Evolutionary conservation across 2,329 filamentous ascomycete species (phyloP), one percentile per base, ranked within the genome.

Genomic region (Achaetomium macrosporum): DNA sequence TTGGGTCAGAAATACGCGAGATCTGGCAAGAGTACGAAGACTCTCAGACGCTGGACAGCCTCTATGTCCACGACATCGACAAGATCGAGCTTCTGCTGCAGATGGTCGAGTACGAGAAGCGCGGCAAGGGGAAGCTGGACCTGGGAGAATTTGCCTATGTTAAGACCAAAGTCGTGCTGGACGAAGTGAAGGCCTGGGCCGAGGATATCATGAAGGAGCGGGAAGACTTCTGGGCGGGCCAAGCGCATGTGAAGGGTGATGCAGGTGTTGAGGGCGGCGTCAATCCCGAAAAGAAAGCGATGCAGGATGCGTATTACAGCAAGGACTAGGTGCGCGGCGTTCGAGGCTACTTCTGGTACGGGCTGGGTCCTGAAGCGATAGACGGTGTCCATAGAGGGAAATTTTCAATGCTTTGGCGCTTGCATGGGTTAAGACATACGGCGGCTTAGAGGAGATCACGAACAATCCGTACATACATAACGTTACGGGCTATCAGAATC

Each of bases 21-120:
- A 78, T 96, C 47, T 99, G 93, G 89, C 85, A 95, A 65, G 93
- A 99, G 70, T 99, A 99, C 66, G 93, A 99, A 70, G 89, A 93
- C 63, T 84, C 83, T 16, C 65, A 85, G 72, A 97, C 93, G 9
- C 73, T 85, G 13, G 92, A 99, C 67, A 88, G 87, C 61, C 77
- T 84, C 56, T 97, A 92, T 59, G 93, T 99, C 41, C 93, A 99
- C 68, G 93, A 99, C 68, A 82, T 99, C 54, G 93, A 99, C 72
- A 97, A 97, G 83, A 84, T 99, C 69, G 93, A 99, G 73, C 75
- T 99, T 59, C 72, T 99, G 56, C 73, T 95, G 65, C 93, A 99
- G 74, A 96, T 96, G 88, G 75, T 95, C 30, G 93, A 99, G 70
- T 99, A 99, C 66, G 93, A 99, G 79, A 85, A 87, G 63, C 73